phyloP scores from a whole-genome alignment of 139 green algal species.

The Ulvella scutata region DNA sequence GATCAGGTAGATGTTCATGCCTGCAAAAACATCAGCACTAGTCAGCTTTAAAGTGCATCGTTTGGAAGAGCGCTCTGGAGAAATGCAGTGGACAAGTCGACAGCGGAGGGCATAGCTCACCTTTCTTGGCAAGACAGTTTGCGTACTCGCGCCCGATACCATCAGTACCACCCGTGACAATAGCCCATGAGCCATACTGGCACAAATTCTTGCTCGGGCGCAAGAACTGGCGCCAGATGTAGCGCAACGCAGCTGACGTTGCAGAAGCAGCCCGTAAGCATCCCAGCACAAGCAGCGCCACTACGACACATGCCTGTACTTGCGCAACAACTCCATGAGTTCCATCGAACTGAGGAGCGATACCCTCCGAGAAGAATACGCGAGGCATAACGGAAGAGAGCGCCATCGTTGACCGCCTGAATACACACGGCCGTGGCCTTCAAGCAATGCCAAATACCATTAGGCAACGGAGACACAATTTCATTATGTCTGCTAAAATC shows the following conservation, averaged over 20 bases:
- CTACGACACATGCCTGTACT: background rate
- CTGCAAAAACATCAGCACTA: background rate
- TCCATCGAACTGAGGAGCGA: background rate
- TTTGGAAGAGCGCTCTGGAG: background rate
- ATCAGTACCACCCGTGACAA: constrained; percentile 69
- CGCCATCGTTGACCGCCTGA: too few species aligned
- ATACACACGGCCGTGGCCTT: too few species aligned
- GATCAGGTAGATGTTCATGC: background rate
- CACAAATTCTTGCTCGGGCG: constrained; percentile 38
- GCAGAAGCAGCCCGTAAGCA: background rate
- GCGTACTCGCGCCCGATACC: constrained; percentile 60
- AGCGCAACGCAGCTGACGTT: background rate
- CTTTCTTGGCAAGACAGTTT: constrained; percentile 35
- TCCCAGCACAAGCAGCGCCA: background rate
- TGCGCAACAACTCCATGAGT: background rate
- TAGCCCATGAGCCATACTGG: constrained; percentile 39
- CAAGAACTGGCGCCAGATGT: constrained; percentile 21
- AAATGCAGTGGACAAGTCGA: too few species aligned
- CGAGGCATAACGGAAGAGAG: too few species aligned
- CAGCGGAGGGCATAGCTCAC: too few species aligned
- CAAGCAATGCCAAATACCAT: too few species aligned
- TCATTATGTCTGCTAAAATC: too few species aligned
- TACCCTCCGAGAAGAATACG: too few species aligned
- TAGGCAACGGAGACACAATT: too few species aligned
- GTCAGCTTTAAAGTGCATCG: background rate